These are phyloP conservation scores for Neoscytalidium dimidiatum DNA, from an alignment of 2,329 filamentous ascomycete species.

Conservation along the genomic window DNA sequence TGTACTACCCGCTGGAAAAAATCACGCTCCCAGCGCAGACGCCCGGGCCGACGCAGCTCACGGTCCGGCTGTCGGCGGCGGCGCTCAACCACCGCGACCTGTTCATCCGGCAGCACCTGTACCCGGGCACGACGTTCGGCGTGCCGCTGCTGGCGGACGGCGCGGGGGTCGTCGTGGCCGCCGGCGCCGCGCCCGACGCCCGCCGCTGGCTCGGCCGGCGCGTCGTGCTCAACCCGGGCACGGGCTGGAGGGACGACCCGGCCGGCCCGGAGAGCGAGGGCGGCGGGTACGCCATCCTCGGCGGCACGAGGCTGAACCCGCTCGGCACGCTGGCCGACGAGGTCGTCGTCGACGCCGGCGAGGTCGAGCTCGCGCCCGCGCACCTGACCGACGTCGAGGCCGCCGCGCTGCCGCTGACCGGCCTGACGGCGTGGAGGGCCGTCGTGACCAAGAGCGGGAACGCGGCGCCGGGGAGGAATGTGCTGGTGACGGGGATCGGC, in stretches of 20 bases:
- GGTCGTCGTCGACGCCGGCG: constrained; percentile 66
- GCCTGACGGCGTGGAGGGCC: constrained; percentile 85
- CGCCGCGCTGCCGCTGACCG: constrained; percentile 81
- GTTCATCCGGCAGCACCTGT: constrained; percentile 89
- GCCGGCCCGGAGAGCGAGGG: constrained; percentile 69
- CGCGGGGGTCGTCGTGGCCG: constrained; percentile 68
- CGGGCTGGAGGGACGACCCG: constrained; percentile 72
- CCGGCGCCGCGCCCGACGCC: constrained; percentile 59
- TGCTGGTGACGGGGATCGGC: constrained; percentile 88
- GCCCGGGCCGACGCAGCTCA: constrained; percentile 58
- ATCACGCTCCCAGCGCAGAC: constrained; percentile 31
- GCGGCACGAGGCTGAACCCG: constrained; percentile 65
- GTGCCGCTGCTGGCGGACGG: constrained; percentile 82
- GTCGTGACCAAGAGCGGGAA: constrained; percentile 75
- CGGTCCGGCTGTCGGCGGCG: constrained; percentile 74
- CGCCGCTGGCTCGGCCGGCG: constrained; percentile 62
- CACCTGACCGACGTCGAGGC: constrained; percentile 75
- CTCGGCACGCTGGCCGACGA: constrained; percentile 76
- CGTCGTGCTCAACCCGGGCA: constrained; percentile 77
- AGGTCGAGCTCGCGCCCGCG: constrained; percentile 74
- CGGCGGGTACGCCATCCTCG: constrained; percentile 63
- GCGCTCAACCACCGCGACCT: constrained; percentile 94
- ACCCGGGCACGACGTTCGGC: constrained; percentile 80
- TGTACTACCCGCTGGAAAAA: constrained; percentile 69
- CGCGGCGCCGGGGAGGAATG: constrained; percentile 65